Evolutionary conservation across 257 asterid genomes (phyloP).

Genomic region (Capsicum baccatum): DNA sequence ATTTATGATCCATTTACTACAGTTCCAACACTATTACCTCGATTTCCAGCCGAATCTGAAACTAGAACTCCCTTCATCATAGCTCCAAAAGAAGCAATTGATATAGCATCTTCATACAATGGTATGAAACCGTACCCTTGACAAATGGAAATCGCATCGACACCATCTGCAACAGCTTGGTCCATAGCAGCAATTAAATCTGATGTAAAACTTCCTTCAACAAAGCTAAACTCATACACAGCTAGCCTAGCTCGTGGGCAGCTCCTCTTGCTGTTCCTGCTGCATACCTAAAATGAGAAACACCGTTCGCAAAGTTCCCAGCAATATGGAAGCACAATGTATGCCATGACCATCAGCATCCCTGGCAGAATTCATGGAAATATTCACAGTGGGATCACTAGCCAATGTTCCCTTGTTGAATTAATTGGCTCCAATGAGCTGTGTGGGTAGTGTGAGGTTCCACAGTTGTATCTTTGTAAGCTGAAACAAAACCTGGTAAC

Average conservation of each 20-base stretch:
- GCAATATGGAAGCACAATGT: no score
- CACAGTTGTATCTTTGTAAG: no score
- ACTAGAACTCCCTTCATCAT: conserved; percentile 4
- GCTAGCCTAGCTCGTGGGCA: conserved; percentile 32
- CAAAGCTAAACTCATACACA: conserved; percentile 28
- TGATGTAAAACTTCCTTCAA: conserved; percentile 28
- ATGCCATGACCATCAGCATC: no score
- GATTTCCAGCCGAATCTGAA: conserved; percentile 18
- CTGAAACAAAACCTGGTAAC: no score
- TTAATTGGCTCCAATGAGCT: no score
- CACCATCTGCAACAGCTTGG: conserved; percentile 35
- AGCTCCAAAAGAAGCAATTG: conserved; percentile 19
- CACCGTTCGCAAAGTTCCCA: no score
- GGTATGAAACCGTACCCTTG: not conserved
- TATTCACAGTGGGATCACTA: no score
- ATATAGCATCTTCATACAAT: conserved; percentile 10
- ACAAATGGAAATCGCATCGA: not conserved
- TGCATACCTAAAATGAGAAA: no score
- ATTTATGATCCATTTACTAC: not conserved
- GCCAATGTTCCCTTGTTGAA: no score
- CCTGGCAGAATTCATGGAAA: no score
- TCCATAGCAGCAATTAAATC: conserved; percentile 14
- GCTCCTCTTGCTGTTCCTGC: conserved; percentile 17
- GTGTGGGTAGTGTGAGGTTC: no score
- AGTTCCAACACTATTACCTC: not conserved